Conservation (phyloP, 495 filamentous ascomycete species). For the Aspergillus haitiensis region DNA sequence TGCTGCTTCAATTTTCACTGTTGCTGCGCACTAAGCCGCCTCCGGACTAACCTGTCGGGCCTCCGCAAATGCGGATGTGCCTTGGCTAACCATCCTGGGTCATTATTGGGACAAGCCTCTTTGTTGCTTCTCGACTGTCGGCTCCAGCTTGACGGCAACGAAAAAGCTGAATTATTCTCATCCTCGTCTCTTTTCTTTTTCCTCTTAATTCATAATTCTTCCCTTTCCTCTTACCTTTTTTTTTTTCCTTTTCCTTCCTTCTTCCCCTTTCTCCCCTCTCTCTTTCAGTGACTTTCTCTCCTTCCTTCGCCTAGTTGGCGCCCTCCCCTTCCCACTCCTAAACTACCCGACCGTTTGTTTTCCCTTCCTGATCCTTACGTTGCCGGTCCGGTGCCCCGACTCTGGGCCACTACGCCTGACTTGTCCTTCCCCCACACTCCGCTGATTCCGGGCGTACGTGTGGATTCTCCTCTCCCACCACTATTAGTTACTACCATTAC, state of each 20-base stretch:
- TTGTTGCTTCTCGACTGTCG: not conserved
- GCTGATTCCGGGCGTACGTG: constrained; percentile 27
- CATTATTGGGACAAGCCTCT: constrained; percentile 5
- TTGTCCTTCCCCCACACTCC: constrained; percentile 44
- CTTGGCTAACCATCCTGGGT: constrained; percentile 12
- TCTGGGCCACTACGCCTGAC: constrained; percentile 26
- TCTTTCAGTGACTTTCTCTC: not conserved
- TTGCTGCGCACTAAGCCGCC: constrained; percentile 17
- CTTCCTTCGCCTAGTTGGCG: constrained; percentile 3
- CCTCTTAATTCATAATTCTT: constrained; percentile 6
- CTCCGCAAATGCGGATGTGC: constrained; percentile 29
- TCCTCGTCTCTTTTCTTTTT: constrained; percentile 6
- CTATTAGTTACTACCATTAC: constrained; percentile 1
- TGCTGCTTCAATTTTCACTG: constrained; percentile 5
- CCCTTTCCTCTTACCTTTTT: not conserved
- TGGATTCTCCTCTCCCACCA: constrained; percentile 9
- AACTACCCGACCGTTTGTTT: constrained; percentile 4
- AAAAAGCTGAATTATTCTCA: not conserved
- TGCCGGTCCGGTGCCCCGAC: constrained; percentile 43
- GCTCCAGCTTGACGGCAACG: constrained; percentile 1
- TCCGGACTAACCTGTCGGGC: constrained; percentile 29
- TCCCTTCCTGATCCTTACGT: constrained; percentile 18
- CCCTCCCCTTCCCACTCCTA: not conserved
- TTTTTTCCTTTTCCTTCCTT: not conserved
- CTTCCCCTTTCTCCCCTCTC: not conserved